phyloP scores from a whole-genome alignment of 2,329 filamentous ascomycete genomes.

The Emmonsia crescens region DNA sequence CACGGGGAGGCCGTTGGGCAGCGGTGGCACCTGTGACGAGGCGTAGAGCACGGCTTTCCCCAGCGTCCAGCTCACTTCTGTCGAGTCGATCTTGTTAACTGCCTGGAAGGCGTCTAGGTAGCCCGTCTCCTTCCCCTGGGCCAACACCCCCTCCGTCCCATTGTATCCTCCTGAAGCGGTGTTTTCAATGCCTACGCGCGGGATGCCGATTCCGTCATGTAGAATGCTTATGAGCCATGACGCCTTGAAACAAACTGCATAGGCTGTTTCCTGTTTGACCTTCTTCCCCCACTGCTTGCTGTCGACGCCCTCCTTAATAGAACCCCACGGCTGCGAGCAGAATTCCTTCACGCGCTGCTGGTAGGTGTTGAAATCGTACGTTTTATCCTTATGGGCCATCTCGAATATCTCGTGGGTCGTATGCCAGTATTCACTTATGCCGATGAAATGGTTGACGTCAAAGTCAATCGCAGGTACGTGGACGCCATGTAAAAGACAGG shows the following conservation, averaged over 20 bases:
- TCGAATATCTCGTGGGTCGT: constrained; percentile 92
- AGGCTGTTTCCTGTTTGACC: constrained; percentile 59
- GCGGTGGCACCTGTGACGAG: constrained; percentile 69
- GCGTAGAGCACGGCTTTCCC: constrained; percentile 96
- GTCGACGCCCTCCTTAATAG: constrained; percentile 57
- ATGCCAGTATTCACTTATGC: constrained; percentile 98
- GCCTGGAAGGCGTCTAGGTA: constrained; percentile 82
- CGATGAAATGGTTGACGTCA: constrained; percentile 92
- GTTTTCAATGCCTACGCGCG: constrained; percentile 67
- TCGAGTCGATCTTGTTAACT: constrained; percentile 79
- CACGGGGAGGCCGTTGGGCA: constrained; percentile 57
- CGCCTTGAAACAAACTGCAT: constrained; percentile 92
- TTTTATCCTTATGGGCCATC: constrained; percentile 60
- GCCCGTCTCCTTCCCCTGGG: constrained; percentile 60
- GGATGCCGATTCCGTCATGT: constrained; percentile 90
- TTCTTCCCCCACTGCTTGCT: constrained; percentile 64
- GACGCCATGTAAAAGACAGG: constrained; percentile 81
- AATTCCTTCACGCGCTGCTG: constrained; percentile 76
- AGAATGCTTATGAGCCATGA: constrained; percentile 96
- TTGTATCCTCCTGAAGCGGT: constrained; percentile 47
- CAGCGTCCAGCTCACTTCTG: constrained; percentile 93
- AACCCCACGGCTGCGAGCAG: constrained; percentile 71
- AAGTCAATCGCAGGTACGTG: constrained; percentile 96
- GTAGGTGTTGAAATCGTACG: constrained; percentile 85
- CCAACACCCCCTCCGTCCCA: constrained; percentile 57